Evolutionary conservation across 768 basidiomycete genomes (phyloP).

Genomic region (Pulveroboletus frians): DNA sequence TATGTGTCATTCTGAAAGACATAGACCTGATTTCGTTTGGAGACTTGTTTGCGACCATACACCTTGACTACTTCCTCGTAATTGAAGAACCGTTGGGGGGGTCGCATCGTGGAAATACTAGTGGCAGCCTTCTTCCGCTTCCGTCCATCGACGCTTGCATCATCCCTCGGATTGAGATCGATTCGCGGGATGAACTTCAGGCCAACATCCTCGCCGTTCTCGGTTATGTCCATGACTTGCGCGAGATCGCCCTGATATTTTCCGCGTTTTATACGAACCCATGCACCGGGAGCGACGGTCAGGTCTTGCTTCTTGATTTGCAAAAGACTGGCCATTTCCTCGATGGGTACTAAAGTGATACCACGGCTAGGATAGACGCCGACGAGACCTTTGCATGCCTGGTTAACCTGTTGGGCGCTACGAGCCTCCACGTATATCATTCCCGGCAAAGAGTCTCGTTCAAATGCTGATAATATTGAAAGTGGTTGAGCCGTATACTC

Average conservation of each 20-base stretch:
- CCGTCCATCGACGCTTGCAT: slow-evolving; percentile 56
- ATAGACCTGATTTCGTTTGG: slow-evolving; percentile 67
- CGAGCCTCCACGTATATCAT: slow-evolving; percentile 97
- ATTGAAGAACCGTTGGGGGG: slow-evolving; percentile 90
- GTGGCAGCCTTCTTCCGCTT: slow-evolving; percentile 71
- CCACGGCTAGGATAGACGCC: slow-evolving; percentile 86
- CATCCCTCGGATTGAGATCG: slow-evolving; percentile 88
- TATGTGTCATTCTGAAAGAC: slow-evolving; percentile 93
- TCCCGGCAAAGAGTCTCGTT: slow-evolving; percentile 90
- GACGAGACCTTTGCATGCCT: slow-evolving; percentile 85
- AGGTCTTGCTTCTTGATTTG: slow-evolving; percentile 94
- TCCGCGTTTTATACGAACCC: slow-evolving; percentile 93
- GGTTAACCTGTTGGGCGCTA: slow-evolving; percentile 76
- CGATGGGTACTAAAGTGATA: slow-evolving; percentile 83
- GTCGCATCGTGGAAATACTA: slow-evolving; percentile 57
- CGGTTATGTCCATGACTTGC: slow-evolving; percentile 89
- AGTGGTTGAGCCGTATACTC: slow-evolving; percentile 76
- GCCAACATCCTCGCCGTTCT: slow-evolving; percentile 89
- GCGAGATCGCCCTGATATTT: slow-evolving; percentile 94
- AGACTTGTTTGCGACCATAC: slow-evolving; percentile 73
- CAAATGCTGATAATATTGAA: slow-evolving; percentile 89
- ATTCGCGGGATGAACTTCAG: slow-evolving; percentile 97
- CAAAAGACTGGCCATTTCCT: slow-evolving; percentile 95
- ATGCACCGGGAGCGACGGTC: slow-evolving; percentile 78
- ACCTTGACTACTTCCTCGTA: slow-evolving; percentile 87